Conservation (phyloP, 2,329 filamentous ascomycete genomes). For the Calonectria fujianensis region DNA sequence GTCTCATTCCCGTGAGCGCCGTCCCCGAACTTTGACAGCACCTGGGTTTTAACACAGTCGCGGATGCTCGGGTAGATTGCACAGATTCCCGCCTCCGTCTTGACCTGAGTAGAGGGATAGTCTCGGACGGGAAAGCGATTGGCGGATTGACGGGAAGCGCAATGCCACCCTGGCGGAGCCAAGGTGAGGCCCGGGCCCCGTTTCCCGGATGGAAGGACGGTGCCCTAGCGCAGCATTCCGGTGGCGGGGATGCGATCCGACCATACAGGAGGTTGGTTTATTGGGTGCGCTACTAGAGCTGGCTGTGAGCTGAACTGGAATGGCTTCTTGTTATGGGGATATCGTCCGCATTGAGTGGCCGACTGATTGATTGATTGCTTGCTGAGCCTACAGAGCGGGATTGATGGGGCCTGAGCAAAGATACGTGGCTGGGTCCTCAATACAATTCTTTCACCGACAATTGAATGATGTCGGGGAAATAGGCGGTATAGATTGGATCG, state of each 20-base stretch:
- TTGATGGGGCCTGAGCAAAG: neutral
- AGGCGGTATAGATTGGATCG: slow-evolving; percentile 20
- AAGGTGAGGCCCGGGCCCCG: slow-evolving; percentile 26
- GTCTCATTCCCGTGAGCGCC: slow-evolving; percentile 17
- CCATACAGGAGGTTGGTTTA: slow-evolving; percentile 14
- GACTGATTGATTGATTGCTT: neutral
- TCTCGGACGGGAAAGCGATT: slow-evolving; percentile 26
- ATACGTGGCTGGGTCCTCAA: slow-evolving; percentile 4
- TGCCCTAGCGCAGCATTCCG: slow-evolving; percentile 36
- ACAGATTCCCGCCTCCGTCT: slow-evolving; percentile 34
- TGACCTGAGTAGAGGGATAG: slow-evolving; percentile 17
- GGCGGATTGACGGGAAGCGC: slow-evolving; percentile 28
- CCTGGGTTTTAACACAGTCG: slow-evolving; percentile 8
- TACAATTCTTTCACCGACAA: slow-evolving; percentile 3
- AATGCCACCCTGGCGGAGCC: slow-evolving; percentile 22
- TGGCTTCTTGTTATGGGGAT: slow-evolving; percentile 6
- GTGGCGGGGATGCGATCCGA: slow-evolving; percentile 40
- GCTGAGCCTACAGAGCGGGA: neutral
- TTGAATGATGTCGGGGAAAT: slow-evolving; percentile 9
- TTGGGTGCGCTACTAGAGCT: neutral
- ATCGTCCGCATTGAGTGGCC: slow-evolving; percentile 22
- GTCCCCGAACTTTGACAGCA: slow-evolving; percentile 11
- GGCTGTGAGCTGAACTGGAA: slow-evolving; percentile 19
- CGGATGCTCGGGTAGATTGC: slow-evolving; percentile 33
- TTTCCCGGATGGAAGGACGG: slow-evolving; percentile 29